A percentile compares a stretch with the other conserved stretches of the same genome.
Evolutionary conservation across 495 filamentous ascomycete species (phyloP).

Genomic region (Hypoxylon cercidicola): DNA sequence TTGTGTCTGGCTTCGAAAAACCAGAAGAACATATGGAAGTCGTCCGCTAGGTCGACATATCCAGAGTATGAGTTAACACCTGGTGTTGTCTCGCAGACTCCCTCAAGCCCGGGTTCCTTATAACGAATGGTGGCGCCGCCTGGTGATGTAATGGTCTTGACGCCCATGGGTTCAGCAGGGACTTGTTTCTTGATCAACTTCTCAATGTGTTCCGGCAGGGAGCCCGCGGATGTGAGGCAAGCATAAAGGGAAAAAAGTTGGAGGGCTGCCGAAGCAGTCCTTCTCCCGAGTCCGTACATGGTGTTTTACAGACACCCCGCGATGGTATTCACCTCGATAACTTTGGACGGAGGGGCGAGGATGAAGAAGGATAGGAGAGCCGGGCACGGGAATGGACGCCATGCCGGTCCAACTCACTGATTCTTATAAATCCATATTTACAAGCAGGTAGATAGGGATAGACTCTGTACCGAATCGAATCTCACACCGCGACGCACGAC

Average conservation of each 20-base stretch:
- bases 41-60: slow-evolving; percentile 59
- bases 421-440: slow-evolving; percentile 15
- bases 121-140: slow-evolving; percentile 64
- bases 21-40: slow-evolving; percentile 78
- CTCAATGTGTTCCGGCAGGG: slow-evolving; percentile 50
- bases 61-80: slow-evolving; percentile 49
- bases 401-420: background rate
- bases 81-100: slow-evolving; percentile 49
- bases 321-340: background rate
- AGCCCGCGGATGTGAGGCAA: slow-evolving; percentile 44
- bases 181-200: slow-evolving; percentile 46
- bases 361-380: background rate
- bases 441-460: slow-evolving; percentile 13
- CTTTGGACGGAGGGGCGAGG: background rate
- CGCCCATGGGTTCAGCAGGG: slow-evolving; percentile 59
- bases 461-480: slow-evolving; percentile 15
- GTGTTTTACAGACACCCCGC: background rate
- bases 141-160: slow-evolving; percentile 68
- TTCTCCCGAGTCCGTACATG: slow-evolving; percentile 20
- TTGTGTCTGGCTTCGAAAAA: slow-evolving; percentile 71
- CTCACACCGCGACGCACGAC: slow-evolving; percentile 1
- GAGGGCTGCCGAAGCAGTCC: slow-evolving; percentile 30
- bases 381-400: background rate
- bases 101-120: slow-evolving; percentile 61
- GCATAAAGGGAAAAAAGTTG: slow-evolving; percentile 45